Evolutionary conservation across 179 eudicot genomes (phyloP).

Genomic region (Silene noctiflora): DNA sequence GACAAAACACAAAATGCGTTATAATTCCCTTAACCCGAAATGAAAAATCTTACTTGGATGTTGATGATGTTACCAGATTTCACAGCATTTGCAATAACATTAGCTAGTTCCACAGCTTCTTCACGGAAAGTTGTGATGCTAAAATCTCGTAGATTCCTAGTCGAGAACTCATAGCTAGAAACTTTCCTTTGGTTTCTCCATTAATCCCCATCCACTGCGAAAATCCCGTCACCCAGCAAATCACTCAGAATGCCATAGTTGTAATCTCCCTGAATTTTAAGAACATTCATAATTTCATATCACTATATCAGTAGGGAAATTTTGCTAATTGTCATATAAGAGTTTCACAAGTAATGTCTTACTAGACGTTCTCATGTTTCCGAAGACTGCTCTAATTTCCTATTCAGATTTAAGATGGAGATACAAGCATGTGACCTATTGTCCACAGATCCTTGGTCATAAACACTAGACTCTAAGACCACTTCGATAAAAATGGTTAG

Average conservation of each 20-base stretch:
- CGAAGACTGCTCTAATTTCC: too few relatives aligned
- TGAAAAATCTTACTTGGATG: constrained; percentile 41
- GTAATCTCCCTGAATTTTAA: constrained; percentile 43
- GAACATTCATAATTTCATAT: neutral
- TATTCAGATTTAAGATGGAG: too few relatives aligned
- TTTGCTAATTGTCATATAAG: too few relatives aligned
- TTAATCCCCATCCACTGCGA: constrained; percentile 71
- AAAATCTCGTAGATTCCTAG: constrained; percentile 60
- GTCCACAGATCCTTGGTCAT: too few relatives aligned
- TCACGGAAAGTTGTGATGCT: constrained; percentile 46
- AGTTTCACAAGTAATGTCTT: too few relatives aligned
- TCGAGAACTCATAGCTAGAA: constrained; percentile 71
- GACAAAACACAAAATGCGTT: too few relatives aligned
- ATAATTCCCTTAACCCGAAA: too few relatives aligned
- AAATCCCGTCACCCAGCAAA: constrained; percentile 78
- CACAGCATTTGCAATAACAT: constrained; percentile 48
- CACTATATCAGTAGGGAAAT: too few relatives aligned
- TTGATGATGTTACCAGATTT: constrained; percentile 40
- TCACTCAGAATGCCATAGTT: constrained; percentile 41
- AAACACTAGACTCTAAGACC: too few relatives aligned
- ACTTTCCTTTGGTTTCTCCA: constrained; percentile 76
- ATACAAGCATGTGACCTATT: too few relatives aligned
- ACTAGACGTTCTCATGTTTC: too few relatives aligned
- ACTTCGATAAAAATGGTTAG: too few relatives aligned
- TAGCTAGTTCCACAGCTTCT: constrained; percentile 54